Evolutionary conservation across 2,329 filamentous ascomycete species (phyloP).

Genomic region (Neospermospora avenae): DNA sequence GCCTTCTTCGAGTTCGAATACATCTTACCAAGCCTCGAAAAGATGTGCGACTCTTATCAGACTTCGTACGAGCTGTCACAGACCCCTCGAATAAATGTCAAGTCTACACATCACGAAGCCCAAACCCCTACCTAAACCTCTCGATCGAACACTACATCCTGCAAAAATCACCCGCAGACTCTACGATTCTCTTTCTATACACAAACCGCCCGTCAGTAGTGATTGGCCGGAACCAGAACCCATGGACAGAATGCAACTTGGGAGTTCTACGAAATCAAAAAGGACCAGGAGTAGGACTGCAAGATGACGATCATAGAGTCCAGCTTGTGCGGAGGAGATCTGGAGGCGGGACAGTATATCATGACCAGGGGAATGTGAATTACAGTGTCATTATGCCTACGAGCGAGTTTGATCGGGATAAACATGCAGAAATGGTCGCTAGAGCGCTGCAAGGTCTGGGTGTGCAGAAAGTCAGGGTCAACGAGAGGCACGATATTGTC

Average conservation of each 20-base stretch:
- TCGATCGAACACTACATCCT: constrained; percentile 91
- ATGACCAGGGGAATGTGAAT: constrained; percentile 90
- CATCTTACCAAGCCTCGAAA: not conserved
- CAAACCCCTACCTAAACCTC: constrained; percentile 83
- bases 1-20: constrained; percentile 12
- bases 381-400: constrained; percentile 88
- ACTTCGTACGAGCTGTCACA: constrained; percentile 23
- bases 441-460: constrained; percentile 67
- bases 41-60: constrained; percentile 15
- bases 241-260: constrained; percentile 88
- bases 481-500: constrained; percentile 91
- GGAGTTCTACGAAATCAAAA: constrained; percentile 45
- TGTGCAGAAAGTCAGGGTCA: constrained; percentile 65
- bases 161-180: constrained; percentile 66
- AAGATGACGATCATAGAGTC: constrained; percentile 32
- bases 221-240: constrained; percentile 95
- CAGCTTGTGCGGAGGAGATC: constrained; percentile 77
- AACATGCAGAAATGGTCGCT: constrained; percentile 89
- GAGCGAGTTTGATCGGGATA: constrained; percentile 73
- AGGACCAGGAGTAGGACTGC: not conserved
- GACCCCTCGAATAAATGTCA: constrained; percentile 51
- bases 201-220: constrained; percentile 83
- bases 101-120: constrained; percentile 67
- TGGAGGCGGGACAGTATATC: constrained; percentile 91
- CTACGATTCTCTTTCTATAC: constrained; percentile 82